Percentiles rank a stretch among this genome's conserved stretches.
phyloP scores from a whole-genome alignment of 306 rosid species.

The Quercus bicolor region DNA sequence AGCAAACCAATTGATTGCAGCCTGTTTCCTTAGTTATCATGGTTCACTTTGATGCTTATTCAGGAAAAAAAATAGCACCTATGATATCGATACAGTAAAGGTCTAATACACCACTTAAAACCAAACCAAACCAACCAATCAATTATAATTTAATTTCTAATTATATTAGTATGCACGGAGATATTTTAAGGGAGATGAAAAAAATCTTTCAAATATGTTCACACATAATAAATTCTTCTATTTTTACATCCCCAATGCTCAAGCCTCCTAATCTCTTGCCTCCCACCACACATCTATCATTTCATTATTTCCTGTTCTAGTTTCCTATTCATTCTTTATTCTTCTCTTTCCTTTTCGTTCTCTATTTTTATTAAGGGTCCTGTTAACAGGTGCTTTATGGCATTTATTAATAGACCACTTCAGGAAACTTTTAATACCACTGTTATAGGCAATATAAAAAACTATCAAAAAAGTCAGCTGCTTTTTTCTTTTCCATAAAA shows the following conservation, averaged over 20 bases:
- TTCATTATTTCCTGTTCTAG: not conserved
- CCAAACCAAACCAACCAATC: not conserved
- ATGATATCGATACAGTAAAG: not conserved
- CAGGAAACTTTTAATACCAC: too few relatives aligned
- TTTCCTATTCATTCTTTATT: too few relatives aligned
- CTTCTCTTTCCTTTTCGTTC: too few relatives aligned
- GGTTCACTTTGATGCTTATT: not conserved
- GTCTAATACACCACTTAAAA: not conserved
- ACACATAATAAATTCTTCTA: not conserved
- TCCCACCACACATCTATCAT: too few relatives aligned
- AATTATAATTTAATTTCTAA: not conserved
- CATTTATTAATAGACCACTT: too few relatives aligned
- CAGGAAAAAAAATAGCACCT: not conserved
- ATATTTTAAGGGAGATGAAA: not conserved
- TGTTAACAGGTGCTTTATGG: too few relatives aligned
- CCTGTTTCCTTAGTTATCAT: not conserved
- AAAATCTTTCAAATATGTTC: not conserved
- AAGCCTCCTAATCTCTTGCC: not conserved
- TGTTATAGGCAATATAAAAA: too few relatives aligned
- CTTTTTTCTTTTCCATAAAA: too few relatives aligned
- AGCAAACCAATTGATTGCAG: not conserved
- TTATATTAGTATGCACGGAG: not conserved
- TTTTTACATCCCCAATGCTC: not conserved
- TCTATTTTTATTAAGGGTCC: too few relatives aligned
- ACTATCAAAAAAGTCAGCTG: too few relatives aligned